A percentile compares a stretch with the other conserved stretches of the same genome.
These are phyloP conservation scores for Neopestalotiopsis sp. DNA, from an alignment of 2,329 filamentous ascomycete genomes.

Conservation along the genomic window DNA sequence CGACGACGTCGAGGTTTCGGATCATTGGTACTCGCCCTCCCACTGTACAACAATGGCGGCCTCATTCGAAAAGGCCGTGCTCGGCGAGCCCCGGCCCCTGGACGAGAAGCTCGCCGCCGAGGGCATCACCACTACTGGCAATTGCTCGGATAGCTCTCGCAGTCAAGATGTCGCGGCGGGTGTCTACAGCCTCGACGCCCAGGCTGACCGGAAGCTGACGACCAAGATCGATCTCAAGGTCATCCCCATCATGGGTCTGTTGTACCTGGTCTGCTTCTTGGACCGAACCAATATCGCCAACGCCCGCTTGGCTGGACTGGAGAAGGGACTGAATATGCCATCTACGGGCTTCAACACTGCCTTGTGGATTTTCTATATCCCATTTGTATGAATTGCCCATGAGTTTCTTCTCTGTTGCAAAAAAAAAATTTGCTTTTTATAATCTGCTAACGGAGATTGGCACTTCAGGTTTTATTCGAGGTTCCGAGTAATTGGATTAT, in stretches of 20 bases:
- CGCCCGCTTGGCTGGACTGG: constrained; percentile 11
- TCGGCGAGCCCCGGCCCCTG: not conserved
- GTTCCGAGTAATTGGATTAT: constrained; percentile 17
- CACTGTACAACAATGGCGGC: constrained; percentile 2
- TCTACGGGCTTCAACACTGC: constrained; percentile 37
- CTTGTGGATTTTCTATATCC: constrained; percentile 35
- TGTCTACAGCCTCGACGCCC: constrained; percentile 7
- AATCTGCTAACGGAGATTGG: not conserved
- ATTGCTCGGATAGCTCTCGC: not conserved
- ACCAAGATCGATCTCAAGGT: constrained; percentile 16
- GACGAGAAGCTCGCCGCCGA: constrained; percentile 5
- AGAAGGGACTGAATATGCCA: constrained; percentile 32
- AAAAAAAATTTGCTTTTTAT: not conserved
- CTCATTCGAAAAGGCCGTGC: constrained; percentile 7
- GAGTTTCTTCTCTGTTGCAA: not conserved
- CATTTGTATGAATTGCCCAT: constrained; percentile 12
- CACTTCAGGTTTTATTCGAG: constrained; percentile 8
- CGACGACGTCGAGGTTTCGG: not conserved
- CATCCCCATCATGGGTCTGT: constrained; percentile 12
- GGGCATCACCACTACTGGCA: not conserved
- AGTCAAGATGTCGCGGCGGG: not conserved
- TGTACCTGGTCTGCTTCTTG: constrained; percentile 14
- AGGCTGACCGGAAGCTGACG: constrained; percentile 10
- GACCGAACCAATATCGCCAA: constrained; percentile 16
- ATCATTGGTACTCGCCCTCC: not conserved